Percentiles rank a stretch among this genome's conserved stretches.
These are phyloP conservation scores for Apiospora saccharicola DNA, from an alignment of 2,329 filamentous ascomycete genomes.

Conservation along the genomic window DNA sequence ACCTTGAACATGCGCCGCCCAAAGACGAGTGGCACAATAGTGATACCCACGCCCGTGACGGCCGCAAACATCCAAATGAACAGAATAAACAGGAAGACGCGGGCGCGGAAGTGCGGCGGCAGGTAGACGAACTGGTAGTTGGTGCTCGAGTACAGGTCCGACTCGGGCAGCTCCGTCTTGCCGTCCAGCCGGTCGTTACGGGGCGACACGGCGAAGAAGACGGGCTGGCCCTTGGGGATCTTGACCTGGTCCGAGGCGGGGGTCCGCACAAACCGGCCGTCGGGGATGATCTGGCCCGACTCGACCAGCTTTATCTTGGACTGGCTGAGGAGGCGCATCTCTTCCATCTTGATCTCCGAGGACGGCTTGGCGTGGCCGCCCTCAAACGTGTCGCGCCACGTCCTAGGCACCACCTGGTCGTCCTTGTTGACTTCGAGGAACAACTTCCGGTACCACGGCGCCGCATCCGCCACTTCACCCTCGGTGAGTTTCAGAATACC, in stretches of 20 bases:
- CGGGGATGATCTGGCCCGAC: conserved; percentile 63
- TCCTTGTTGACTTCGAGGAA: conserved; percentile 56
- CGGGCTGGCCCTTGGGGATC: conserved; percentile 81
- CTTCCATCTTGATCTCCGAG: conserved; percentile 31
- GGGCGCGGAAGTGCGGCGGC: conserved; percentile 81
- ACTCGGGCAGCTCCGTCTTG: conserved; percentile 60
- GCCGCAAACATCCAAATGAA: conserved; percentile 95
- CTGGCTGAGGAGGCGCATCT: conserved; percentile 35
- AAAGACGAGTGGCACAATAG: conserved; percentile 85
- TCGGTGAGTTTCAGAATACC: conserved; percentile 63
- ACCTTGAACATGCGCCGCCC: conserved; percentile 80
- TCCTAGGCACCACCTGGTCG: conserved; percentile 57
- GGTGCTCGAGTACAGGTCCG: conserved; percentile 61
- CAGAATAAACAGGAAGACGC: conserved; percentile 86
- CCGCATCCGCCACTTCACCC: conserved; percentile 41
- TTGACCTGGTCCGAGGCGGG: conserved; percentile 95
- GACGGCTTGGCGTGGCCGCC: conserved; percentile 55
- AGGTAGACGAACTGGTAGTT: conserved; percentile 79
- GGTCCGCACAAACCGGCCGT: conserved; percentile 88
- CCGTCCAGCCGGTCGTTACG: conserved; percentile 71
- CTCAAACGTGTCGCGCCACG: conserved; percentile 64
- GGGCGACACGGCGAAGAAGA: conserved; percentile 81
- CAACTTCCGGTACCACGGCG: conserved; percentile 50
- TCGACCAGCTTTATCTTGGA: conserved; percentile 39
- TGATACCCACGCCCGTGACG: conserved; percentile 82